Conservation (phyloP, 768 basidiomycete genomes). For the Amanita jacksonii region DNA sequence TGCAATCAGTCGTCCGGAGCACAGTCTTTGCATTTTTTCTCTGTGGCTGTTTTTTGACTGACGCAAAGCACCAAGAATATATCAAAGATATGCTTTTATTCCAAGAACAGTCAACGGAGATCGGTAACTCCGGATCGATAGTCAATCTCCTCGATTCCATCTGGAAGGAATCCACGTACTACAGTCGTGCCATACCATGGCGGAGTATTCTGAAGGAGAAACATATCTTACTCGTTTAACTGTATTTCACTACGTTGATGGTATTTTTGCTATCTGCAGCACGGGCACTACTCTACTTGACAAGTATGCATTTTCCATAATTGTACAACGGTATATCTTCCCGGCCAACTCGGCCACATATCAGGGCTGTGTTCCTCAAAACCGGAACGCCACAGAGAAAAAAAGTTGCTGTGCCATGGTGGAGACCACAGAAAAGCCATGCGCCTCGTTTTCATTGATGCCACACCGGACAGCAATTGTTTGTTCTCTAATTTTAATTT, state of each 20-base stretch:
- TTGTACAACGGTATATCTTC: no score
- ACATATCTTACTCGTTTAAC: constrained; percentile 52
- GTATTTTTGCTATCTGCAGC: constrained; percentile 1
- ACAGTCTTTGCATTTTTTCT: constrained; percentile 75
- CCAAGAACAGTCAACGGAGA: constrained; percentile 39
- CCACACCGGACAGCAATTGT: no score
- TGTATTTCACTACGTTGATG: neutral
- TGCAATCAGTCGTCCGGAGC: constrained; percentile 56
- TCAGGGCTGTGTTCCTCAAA: no score
- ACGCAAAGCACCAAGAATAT: constrained; percentile 28
- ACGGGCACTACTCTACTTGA: no score
- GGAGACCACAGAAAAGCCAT: no score
- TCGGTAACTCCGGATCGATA: constrained; percentile 61
- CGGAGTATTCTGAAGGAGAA: constrained; percentile 40
- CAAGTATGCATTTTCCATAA: no score
- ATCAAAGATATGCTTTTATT: constrained; percentile 35
- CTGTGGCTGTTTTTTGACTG: constrained; percentile 58
- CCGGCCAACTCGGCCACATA: no score
- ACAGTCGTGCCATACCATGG: constrained; percentile 45
- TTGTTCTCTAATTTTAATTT: no score
- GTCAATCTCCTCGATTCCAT: constrained; percentile 42
- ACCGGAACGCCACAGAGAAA: no score
- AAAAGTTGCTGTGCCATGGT: no score
- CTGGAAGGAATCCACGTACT: constrained; percentile 34
- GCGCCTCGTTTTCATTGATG: no score